Evolutionary conservation across 768 basidiomycete species (phyloP), one percentile per base, ranked within the genome.

Genomic region (Lyophyllum semitale): DNA sequence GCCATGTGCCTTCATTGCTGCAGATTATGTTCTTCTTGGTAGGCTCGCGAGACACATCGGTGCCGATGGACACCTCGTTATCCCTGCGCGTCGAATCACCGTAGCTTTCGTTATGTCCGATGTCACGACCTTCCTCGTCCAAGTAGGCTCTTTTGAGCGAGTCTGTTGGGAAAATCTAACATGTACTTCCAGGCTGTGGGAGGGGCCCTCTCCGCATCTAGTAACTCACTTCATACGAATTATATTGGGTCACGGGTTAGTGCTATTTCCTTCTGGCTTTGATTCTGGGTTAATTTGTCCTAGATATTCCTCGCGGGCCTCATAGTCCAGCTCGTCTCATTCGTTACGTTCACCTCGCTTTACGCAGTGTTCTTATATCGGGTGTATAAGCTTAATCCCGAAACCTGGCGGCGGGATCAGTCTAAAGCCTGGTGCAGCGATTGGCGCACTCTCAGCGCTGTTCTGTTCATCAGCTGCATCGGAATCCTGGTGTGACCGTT

Each of bases 1-100:
- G 84, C 88, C 88, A 4, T 91, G 89, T 65, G 88, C 85, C 25
- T 90, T 90, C 69, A 85, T 88, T 59, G 85, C 85, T 4, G 79
- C 84, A 18, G 78, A 85, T 62, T 90, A 91, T 60, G 71, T 88
- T 49, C 75, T 89, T 17, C 78, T 90, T 0, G 85, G 87, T 11
- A 79, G 79, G 11, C 66, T 91, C 2, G 82, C 85, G 4, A 71
- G 67, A n/a, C 73, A 79, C 55, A 69, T 89, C 5, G 61, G 70
- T 9, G 76, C 76, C 35, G 73, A 77, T 55, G 58, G 76, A 46
- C 77, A 83, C 59, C 72, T 89, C 18, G 61, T 82, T 23, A 67
- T 90, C 18, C 70, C 72, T 0, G 72, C 81, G 11, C 71, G 70
- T 25, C 71, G 72, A 17, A 79, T 89, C 57, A 85, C 84, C 2